Percentiles rank a stretch among this genome's conserved stretches.
Evolutionary conservation across 2,329 filamentous ascomycete genomes (phyloP).

Genomic region (Ascochyta clinopodiicola): DNA sequence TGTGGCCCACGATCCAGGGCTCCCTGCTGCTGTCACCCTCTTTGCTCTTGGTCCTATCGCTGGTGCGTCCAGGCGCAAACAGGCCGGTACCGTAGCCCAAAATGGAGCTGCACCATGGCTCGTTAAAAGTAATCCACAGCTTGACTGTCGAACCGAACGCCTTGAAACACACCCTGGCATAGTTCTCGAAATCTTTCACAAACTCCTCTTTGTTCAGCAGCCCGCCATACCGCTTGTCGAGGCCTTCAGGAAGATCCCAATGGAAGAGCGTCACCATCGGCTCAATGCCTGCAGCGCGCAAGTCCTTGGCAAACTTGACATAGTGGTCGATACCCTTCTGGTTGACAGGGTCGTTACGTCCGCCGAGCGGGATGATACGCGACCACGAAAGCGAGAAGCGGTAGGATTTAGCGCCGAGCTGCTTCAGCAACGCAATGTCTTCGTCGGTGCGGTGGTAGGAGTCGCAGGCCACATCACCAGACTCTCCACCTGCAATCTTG

Average conservation of each 20-base stretch:
- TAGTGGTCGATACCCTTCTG: conserved; percentile 79
- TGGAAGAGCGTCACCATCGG: conserved; percentile 86
- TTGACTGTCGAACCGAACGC: conserved; percentile 76
- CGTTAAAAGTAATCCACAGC: conserved; percentile 90
- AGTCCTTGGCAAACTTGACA: conserved; percentile 77
- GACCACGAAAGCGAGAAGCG: conserved; percentile 86
- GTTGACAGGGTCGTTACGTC: conserved; percentile 82
- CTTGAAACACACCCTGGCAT: conserved; percentile 77
- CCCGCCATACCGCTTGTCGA: conserved; percentile 82
- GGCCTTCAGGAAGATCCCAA: conserved; percentile 82
- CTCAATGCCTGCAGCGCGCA: conserved; percentile 76
- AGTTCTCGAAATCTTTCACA: conserved; percentile 79
- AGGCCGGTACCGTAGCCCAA: conserved; percentile 79
- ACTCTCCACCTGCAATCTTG: conserved; percentile 80
- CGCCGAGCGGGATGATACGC: conserved; percentile 84
- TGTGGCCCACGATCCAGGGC: conserved; percentile 84
- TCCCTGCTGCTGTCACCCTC: conserved; percentile 78
- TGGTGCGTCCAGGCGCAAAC: conserved; percentile 83
- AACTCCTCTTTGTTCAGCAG: conserved; percentile 83
- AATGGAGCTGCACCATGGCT: conserved; percentile 85
- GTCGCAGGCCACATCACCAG: conserved; percentile 81
- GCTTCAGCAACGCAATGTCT: conserved; percentile 79
- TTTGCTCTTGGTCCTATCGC: conserved; percentile 72
- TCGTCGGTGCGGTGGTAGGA: conserved; percentile 81
- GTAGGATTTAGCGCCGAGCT: conserved; percentile 75